phyloP scores from a whole-genome alignment of 2,329 filamentous ascomycete genomes.

The Hortaea werneckii region DNA sequence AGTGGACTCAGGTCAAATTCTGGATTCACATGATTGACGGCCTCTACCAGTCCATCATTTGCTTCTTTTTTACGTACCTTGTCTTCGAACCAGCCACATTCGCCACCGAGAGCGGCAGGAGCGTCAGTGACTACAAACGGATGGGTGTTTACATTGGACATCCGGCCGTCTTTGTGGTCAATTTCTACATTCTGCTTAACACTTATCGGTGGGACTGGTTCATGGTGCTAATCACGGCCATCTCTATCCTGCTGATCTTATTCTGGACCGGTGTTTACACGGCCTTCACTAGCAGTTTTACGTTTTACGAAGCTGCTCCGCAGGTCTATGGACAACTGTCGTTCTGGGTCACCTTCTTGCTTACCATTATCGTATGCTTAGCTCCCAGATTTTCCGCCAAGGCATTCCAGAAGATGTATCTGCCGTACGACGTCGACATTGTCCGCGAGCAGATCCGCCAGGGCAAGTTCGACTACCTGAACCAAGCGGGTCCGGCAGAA shows the following conservation, averaged over 20 bases:
- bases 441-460: conserved; percentile 81
- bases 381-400: conserved; percentile 84
- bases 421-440: conserved; percentile 86
- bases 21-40: conserved; percentile 97
- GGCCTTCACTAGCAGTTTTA: conserved; percentile 44
- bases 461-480: conserved; percentile 71
- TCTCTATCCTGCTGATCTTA: conserved; percentile 83
- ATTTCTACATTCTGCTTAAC: conserved; percentile 89
- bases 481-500: conserved; percentile 39
- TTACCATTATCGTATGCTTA: conserved; percentile 72
- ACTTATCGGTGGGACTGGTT: conserved; percentile 98
- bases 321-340: conserved; percentile 71
- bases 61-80: conserved; percentile 86
- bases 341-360: conserved; percentile 77
- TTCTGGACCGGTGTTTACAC: conserved; percentile 92
- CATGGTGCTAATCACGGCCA: conserved; percentile 67
- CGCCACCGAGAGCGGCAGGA: conserved; percentile 60
- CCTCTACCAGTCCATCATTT: conserved; percentile 85
- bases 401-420: conserved; percentile 83
- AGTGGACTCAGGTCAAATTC: conserved; percentile 95
- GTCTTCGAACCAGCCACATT: conserved; percentile 61
- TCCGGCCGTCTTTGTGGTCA: conserved; percentile 77
- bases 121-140: conserved; percentile 67
- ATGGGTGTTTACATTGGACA: conserved; percentile 83
- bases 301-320: conserved; percentile 66